Percentiles rank a stretch among this genome's conserved stretches.
Evolutionary conservation across 768 basidiomycete genomes (phyloP).

Genomic region (Kockovaella imperatae): DNA sequence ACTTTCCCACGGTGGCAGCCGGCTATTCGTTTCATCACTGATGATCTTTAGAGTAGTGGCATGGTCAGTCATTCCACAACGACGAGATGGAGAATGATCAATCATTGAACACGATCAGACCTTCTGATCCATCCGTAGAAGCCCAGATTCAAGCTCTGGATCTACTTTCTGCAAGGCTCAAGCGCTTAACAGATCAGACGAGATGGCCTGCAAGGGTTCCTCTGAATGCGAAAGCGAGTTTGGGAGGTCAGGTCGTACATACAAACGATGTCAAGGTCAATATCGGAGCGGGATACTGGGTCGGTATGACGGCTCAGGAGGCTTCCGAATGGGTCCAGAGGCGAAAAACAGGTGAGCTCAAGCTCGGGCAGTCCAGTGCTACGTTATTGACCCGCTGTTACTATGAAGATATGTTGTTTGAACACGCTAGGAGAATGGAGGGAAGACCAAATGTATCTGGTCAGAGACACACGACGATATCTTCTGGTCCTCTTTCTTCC

Average conservation of each 20-base stretch:
- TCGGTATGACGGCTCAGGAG: conserved; percentile 32
- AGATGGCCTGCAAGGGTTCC: conserved; percentile 16
- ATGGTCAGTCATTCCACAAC: background rate
- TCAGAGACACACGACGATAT: no score
- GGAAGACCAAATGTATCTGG: no score
- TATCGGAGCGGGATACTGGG: conserved; percentile 26
- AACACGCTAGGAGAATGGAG: no score
- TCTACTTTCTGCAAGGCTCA: conserved; percentile 8
- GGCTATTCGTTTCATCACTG: no score
- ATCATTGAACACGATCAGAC: no score
- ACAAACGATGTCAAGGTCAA: conserved; percentile 25
- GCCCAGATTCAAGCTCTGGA: conserved; percentile 19
- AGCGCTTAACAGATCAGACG: conserved; percentile 6
- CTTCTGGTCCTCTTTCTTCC: no score
- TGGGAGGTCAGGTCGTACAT: conserved; percentile 12
- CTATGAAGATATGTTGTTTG: no score
- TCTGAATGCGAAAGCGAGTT: conserved; percentile 22
- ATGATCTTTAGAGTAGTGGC: no score
- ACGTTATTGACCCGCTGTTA: background rate
- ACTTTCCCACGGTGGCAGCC: no score
- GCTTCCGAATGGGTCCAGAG: conserved; percentile 20
- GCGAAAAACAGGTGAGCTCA: conserved; percentile 17
- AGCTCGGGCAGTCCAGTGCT: background rate
- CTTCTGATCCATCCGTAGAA: conserved; percentile 11
- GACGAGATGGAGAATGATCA: background rate